A percentile compares a stretch with the other conserved stretches of the same genome.
Evolutionary conservation across 352 stramenopile genomes (phyloP).

Genomic region (Pythium apleroticum): DNA sequence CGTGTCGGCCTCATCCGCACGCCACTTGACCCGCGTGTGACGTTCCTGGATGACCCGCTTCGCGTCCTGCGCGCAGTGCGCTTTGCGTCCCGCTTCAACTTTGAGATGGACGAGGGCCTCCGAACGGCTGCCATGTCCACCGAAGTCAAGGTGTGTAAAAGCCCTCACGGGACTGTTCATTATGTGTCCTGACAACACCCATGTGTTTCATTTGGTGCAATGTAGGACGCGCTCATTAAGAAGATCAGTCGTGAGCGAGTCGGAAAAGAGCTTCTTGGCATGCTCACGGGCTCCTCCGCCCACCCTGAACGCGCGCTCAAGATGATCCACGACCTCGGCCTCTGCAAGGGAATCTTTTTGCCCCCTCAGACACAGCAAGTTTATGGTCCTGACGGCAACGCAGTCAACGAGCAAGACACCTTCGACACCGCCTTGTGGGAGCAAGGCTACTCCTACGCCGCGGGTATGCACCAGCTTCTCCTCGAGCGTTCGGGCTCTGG

Average conservation of each 20-base stretch:
- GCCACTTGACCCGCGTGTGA: constrained; percentile 92
- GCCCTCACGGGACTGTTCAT: too few species aligned
- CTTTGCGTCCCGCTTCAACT: constrained; percentile 96
- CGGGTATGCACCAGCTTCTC: constrained; percentile 44
- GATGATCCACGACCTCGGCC: constrained; percentile 51
- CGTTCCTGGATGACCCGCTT: constrained; percentile 97
- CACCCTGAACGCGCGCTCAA: constrained; percentile 59
- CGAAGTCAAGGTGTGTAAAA: constrained; percentile 43
- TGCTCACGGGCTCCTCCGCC: constrained; percentile 64
- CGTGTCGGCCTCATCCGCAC: constrained; percentile 90
- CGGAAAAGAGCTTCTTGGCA: constrained; percentile 69
- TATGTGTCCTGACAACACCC: background rate
- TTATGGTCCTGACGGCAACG: constrained; percentile 29
- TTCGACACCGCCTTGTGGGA: constrained; percentile 37
- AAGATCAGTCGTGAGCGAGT: constrained; percentile 81
- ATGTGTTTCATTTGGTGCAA: background rate
- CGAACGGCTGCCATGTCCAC: constrained; percentile 56
- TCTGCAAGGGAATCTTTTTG: constrained; percentile 60
- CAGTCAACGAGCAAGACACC: constrained; percentile 8
- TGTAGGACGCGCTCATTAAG: constrained; percentile 54
- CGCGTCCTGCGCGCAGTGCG: constrained; percentile 94
- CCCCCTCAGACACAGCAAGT: constrained; percentile 39
- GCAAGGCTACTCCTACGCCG: constrained; percentile 39
- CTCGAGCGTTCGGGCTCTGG: constrained; percentile 1
- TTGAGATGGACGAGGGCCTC: constrained; percentile 87